Evolutionary conservation across 1,284 basidiomycete species (phyloP).

Genomic region (Ustilago loliicola): DNA sequence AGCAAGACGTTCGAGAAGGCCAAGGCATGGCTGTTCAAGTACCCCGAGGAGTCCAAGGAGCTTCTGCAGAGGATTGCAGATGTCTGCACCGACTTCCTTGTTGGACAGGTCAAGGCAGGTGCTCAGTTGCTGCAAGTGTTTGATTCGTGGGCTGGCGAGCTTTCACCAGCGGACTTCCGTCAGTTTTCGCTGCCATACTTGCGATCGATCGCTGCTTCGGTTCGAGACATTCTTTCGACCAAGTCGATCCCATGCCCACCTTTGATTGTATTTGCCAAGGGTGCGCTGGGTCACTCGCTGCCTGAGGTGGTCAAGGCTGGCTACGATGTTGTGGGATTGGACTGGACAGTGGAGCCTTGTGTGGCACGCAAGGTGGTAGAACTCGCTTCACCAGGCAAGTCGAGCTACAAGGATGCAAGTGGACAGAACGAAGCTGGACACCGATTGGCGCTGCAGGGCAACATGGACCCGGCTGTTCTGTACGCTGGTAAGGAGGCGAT

Average conservation of each 20-base stretch:
- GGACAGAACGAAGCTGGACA: conserved; percentile 65
- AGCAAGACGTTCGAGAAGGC: conserved; percentile 69
- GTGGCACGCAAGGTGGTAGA: conserved; percentile 65
- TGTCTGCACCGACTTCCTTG: conserved; percentile 67
- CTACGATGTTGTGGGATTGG: conserved; percentile 69
- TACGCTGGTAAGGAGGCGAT: conserved; percentile 86
- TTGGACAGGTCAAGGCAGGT: conserved; percentile 68
- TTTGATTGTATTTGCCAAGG: conserved; percentile 68
- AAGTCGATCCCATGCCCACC: conserved; percentile 61
- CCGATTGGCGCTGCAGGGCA: conserved; percentile 87
- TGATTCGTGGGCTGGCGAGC: conserved; percentile 70
- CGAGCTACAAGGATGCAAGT: conserved; percentile 48
- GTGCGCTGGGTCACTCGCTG: conserved; percentile 67
- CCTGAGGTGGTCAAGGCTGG: conserved; percentile 66
- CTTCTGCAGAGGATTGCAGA: conserved; percentile 66
- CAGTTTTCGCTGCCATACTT: conserved; percentile 68
- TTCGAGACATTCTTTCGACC: conserved; percentile 64
- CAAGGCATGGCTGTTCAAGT: conserved; percentile 68
- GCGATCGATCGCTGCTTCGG: conserved; percentile 62
- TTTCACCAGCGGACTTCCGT: conserved; percentile 69
- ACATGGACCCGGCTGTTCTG: conserved; percentile 89
- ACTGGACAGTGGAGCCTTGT: conserved; percentile 67
- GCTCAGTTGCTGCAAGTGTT: conserved; percentile 69
- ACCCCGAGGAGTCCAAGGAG: conserved; percentile 66
- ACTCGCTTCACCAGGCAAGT: conserved; percentile 51